These are phyloP conservation scores for Dipodascus geniculatus DNA, from an alignment of 805 yeast genomes.

Conservation along the genomic window DNA sequence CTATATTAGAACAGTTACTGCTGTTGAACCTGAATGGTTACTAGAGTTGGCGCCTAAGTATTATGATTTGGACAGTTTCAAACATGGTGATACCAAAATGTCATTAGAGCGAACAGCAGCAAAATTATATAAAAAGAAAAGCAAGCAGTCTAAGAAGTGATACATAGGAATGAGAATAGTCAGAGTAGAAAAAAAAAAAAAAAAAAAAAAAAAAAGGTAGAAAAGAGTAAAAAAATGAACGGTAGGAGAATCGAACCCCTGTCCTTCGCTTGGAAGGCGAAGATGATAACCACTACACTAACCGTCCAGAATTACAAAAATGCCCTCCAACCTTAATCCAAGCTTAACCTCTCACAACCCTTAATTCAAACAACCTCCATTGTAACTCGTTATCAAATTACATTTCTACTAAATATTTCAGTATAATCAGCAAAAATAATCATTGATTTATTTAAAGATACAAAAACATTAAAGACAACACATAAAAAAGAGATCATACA, in stretches of 20 bases:
- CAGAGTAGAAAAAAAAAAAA: no score
- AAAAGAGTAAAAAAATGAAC: constrained; percentile 31
- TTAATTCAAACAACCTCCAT: no score
- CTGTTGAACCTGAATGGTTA: constrained; percentile 86
- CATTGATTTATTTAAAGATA: neutral
- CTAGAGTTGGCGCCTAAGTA: constrained; percentile 68
- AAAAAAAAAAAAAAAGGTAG: constrained; percentile 48
- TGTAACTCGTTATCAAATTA: no score
- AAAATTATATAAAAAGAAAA: constrained; percentile 27
- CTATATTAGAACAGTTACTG: constrained; percentile 88
- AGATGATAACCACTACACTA: constrained; percentile 85
- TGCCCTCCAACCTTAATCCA: no score
- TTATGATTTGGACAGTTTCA: constrained; percentile 50
- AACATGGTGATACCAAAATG: constrained; percentile 56
- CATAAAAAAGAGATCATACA: neutral
- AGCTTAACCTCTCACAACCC: no score
- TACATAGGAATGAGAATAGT: no score
- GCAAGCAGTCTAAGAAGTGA: neutral
- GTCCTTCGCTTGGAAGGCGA: constrained; percentile 88
- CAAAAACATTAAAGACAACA: neutral
- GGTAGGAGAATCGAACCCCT: constrained; percentile 86
- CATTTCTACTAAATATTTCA: neutral
- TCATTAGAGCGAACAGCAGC: constrained; percentile 50
- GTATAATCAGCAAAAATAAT: neutral
- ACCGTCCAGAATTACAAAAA: constrained; percentile 44